Percentiles rank a stretch among this genome's conserved stretches.
phyloP scores from a whole-genome alignment of 2,329 filamentous ascomycete genomes.

The Monosporascus sp. region DNA sequence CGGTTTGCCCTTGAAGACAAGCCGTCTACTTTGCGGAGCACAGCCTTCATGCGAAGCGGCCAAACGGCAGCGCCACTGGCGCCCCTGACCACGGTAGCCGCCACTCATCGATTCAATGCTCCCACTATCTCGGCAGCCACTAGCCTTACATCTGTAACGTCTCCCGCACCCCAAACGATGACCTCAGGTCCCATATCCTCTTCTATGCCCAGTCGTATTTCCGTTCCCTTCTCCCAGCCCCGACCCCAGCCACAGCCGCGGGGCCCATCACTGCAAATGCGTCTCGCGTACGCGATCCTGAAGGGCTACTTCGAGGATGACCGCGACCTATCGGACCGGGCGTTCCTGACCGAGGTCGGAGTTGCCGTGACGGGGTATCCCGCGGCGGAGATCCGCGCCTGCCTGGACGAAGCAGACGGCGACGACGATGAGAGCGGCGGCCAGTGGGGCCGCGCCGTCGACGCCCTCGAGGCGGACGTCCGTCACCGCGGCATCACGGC shows the following conservation, averaged over 20 bases:
- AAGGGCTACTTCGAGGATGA: slow-evolving; percentile 36
- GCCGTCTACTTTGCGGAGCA: slow-evolving; percentile 22
- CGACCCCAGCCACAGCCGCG: slow-evolving; percentile 7
- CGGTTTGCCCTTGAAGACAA: slow-evolving; percentile 31
- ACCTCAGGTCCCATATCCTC: background rate
- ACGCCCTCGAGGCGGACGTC: slow-evolving; percentile 19
- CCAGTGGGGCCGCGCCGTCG: slow-evolving; percentile 29
- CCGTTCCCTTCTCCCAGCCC: slow-evolving; percentile 2
- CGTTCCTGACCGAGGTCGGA: slow-evolving; percentile 31
- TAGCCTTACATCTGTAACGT: background rate
- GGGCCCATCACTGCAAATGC: slow-evolving; percentile 30
- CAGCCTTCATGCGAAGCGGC: slow-evolving; percentile 3
- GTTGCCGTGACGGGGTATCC: slow-evolving; percentile 4
- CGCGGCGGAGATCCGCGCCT: slow-evolving; percentile 18
- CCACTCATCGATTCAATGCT: too few relatives aligned
- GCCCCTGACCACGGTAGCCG: background rate
- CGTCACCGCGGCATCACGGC: slow-evolving; percentile 44
- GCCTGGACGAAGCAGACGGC: slow-evolving; percentile 25
- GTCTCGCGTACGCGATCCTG: slow-evolving; percentile 37
- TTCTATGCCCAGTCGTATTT: background rate
- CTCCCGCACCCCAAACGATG: background rate
- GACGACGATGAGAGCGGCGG: slow-evolving; percentile 8
- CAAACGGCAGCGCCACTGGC: background rate
- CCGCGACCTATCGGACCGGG: slow-evolving; percentile 35
- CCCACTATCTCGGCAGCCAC: too few relatives aligned